Base-by-base conservation (phyloP, 768 basidiomycete species). In the Paxillus involutus region DNA sequence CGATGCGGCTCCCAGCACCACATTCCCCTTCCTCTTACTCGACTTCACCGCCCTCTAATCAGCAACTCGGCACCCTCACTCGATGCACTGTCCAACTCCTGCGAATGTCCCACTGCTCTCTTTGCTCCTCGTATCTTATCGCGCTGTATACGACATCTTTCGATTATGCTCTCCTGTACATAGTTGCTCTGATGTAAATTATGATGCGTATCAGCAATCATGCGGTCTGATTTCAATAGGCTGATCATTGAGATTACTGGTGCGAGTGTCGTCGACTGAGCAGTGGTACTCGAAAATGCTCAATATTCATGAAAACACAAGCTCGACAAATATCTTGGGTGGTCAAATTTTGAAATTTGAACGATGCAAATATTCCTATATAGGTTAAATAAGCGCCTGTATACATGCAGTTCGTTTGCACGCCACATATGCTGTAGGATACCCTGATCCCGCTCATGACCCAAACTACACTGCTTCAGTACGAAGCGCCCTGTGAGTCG, bases 401-500 rank as follows among this genome's bases (percentile, higher is more conserved):
- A 21, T 21, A 21, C 21, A 21, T 21, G 2, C 4, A n/a, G 21
- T 37, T 7, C 17, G 26, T 13, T 6, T 14, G 11, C 46, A 59
- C 57, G 64, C 70, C 68, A 70, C 68, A 59, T 56, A 41, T 26
- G 47, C 45, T 49, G 37, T 37, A 55, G 48, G 47, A 36, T 55
- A 37, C 26, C 52, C 55, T 46, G 26, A 58, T 53, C 41, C 30
- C 45, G 43, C 47, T 62, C 62, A 88, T 89, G 86, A 79, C 83
- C 57, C 85, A 87, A 67, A 85, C 85, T 32, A 84, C 85, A 4
- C 64, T 88, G 60, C 79, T 92, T 53, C 87, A 90, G 57, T 92
- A 91, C 69, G 91, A 92, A 73, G 87, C 91, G 41, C 89, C 88
- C 45, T 91, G 91, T 91, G 71, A 80, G 89, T 73, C 49, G 29